Evolutionary conservation across 768 basidiomycete genomes (phyloP), one percentile per base, ranked within the genome.

Genomic region (Glaciozyma martinii): DNA sequence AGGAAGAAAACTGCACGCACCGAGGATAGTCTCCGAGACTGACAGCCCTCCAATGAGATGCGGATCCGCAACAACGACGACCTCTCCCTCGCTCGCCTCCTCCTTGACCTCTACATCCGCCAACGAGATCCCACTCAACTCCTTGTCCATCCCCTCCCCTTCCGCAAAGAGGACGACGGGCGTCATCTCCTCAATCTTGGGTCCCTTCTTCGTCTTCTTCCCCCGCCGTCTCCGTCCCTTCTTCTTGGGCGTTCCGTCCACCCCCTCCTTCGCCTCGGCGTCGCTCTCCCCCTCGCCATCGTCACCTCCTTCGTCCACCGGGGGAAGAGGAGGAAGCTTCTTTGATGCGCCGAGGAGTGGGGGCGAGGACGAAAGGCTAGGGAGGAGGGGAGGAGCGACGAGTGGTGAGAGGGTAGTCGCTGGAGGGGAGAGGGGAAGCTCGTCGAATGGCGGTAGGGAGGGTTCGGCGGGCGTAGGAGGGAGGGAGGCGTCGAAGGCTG

Each of bases 21-120:
- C 78, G 56, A 79, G 72, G 63, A 77, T 74, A n/a, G 66, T 71
- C 61, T 78, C 78, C 32, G 76, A 76, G 5, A 78, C 76, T 0
- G 71, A 57, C 33, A 78, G 57, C 7, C 74, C 71, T 23, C 76
- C 76, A 44, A 72, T 61, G 33, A 67, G 56, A 66, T 71, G 75
- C 63, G 72, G 73, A 58, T 74, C 60, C 71, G 73, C 49, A 67
- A 46, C 21, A 29, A 12, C 29, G 19, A 5, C 30, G 21, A n/a
- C 40, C 9, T 30, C 53, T 5, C 27, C 25, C 32, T 47, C 40
- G 10, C 21, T 50, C 27, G 72, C 80, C 81, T 40, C 77, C 74
- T 65, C 62, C 52, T 67, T 60, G 13, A 60, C 59, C 12, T 60
- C 62, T 33, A 62, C 49, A 74, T 79, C 67, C 33, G 43, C 60